phyloP scores from a whole-genome alignment of 1,139 yeast species.

The Lipomyces yarrowii region DNA sequence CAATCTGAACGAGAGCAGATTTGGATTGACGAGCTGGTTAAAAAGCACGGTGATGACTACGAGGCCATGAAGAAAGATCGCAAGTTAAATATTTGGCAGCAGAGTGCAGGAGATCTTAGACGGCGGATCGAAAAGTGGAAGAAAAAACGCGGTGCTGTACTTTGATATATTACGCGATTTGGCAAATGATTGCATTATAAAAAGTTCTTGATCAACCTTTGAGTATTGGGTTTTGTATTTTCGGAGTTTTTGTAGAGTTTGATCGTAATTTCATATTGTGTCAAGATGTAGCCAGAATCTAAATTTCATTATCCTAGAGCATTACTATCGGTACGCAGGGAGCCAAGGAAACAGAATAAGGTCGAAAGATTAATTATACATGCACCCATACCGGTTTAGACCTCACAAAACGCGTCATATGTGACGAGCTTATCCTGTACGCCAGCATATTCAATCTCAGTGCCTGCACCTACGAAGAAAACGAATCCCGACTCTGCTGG shows the following conservation, averaged over 20 bases:
- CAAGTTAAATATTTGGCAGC: constrained; percentile 79
- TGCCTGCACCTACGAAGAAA: constrained; percentile 80
- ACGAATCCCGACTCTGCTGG: constrained; percentile 64
- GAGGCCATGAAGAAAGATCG: constrained; percentile 89
- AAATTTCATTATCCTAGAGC: not conserved
- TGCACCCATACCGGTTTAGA: constrained; percentile 36
- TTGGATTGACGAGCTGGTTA: constrained; percentile 67
- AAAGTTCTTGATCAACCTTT: not conserved
- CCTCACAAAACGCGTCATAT: constrained; percentile 86
- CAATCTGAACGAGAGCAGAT: constrained; percentile 73
- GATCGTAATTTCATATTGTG: not conserved
- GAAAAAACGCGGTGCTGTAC: not conserved
- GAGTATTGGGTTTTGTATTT: not conserved
- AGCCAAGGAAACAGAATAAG: not conserved
- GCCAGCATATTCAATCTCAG: constrained; percentile 62
- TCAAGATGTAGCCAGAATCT: too few species aligned
- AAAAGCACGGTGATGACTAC: constrained; percentile 85
- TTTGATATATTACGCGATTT: not conserved
- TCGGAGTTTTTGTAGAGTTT: not conserved
- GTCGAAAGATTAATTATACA: not conserved
- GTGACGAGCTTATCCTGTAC: constrained; percentile 62
- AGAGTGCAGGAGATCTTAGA: constrained; percentile 79
- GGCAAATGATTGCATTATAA: too few species aligned
- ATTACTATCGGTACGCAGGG: not conserved
- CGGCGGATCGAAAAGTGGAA: constrained; percentile 56